Percentiles rank a stretch among this genome's conserved stretches.
Evolutionary conservation across 108 stramenopile genomes (phyloP).

Genomic region (Poteriospumella lacustris): DNA sequence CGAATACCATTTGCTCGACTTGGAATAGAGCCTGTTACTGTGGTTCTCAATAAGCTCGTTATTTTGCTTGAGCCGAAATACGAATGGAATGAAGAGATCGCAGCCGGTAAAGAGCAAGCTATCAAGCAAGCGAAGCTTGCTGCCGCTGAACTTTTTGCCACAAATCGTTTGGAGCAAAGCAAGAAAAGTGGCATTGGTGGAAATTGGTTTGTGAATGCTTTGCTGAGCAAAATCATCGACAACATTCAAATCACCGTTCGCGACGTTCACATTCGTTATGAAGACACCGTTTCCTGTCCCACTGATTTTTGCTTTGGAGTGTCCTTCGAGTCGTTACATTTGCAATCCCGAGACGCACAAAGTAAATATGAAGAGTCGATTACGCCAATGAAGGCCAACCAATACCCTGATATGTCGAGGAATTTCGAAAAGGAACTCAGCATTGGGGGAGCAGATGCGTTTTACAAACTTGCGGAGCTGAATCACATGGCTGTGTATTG

Average conservation of each 20-base stretch:
- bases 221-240: slow-evolving; percentile 39
- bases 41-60: slow-evolving; percentile 35
- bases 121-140: slow-evolving; percentile 44
- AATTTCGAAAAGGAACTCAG: neutral
- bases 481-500: slow-evolving; percentile 45
- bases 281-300: slow-evolving; percentile 37
- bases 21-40: slow-evolving; percentile 34
- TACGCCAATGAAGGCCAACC: neutral
- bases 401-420: neutral
- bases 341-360: slow-evolving; percentile 28
- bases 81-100: slow-evolving; percentile 41
- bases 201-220: slow-evolving; percentile 37
- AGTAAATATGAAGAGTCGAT: slow-evolving; percentile 10
- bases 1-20: slow-evolving; percentile 38
- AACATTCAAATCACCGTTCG: slow-evolving; percentile 41
- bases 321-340: slow-evolving; percentile 37
- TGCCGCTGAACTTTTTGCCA: slow-evolving; percentile 40
- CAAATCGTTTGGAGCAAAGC: neutral
- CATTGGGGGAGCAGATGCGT: neutral
- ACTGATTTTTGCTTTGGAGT: slow-evolving; percentile 37
- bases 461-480: slow-evolving; percentile 36
- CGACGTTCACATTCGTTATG: slow-evolving; percentile 45
- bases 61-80: slow-evolving; percentile 43
- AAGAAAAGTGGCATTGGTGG: neutral
- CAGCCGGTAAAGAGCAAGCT: slow-evolving; percentile 39